phyloP scores from a whole-genome alignment of 176 grass and related monocot genomes.

The Oryza glaberrima region DNA sequence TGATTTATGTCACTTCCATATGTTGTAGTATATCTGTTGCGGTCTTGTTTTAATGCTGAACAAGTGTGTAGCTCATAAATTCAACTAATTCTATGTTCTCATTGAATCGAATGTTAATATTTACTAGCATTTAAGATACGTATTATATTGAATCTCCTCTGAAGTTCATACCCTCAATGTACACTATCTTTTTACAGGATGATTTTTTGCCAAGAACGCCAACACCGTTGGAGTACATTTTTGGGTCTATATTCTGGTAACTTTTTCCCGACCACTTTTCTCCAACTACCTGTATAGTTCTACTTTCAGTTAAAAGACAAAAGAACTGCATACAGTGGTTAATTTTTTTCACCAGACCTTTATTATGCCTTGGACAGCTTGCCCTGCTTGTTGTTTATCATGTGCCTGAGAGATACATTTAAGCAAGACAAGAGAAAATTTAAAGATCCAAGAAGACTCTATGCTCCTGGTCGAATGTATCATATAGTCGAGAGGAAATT shows the following conservation, averaged over 20 bases:
- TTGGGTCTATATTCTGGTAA: constrained; percentile 96
- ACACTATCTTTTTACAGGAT: constrained; percentile 56
- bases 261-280: constrained; percentile 8
- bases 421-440: constrained; percentile 92
- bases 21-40: constrained; percentile 4
- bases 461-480: constrained; percentile 97
- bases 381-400: constrained; percentile 87
- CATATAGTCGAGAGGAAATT: constrained; percentile 99
- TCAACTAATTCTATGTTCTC: background rate
- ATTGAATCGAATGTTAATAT: background rate
- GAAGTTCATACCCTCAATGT: constrained; percentile 2
- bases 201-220: constrained; percentile 98
- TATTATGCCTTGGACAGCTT: constrained; percentile 87
- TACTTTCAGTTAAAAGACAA: constrained; percentile 2
- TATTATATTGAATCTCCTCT: background rate
- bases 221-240: constrained; percentile 92
- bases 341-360: constrained; percentile 56
- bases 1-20: constrained; percentile 19
- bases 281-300: constrained; percentile 22
- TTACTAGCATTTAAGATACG: background rate
- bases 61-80: background rate
- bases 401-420: constrained; percentile 98
- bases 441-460: constrained; percentile 82
- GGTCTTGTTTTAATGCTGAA: constrained; percentile 28
- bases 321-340: constrained; percentile 17